Conservation (phyloP, 164 flowering plant genomes). For the Protea cynaroides region DNA sequence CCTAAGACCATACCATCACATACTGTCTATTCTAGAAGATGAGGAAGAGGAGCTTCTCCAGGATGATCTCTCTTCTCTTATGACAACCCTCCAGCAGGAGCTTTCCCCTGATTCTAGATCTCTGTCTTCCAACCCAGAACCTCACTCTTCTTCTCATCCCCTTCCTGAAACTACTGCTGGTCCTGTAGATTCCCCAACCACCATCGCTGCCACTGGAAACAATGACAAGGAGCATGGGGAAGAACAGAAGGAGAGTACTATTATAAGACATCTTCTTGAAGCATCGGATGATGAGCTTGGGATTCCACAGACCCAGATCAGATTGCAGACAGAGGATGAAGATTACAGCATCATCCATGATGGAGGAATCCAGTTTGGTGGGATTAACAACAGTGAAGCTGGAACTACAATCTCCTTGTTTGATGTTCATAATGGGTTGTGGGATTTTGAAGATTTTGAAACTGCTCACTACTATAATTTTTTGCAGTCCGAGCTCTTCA, state of each 20-base stretch:
- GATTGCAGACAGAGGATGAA: neutral
- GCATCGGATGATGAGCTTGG: constrained; percentile 88
- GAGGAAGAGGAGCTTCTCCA: constrained; percentile 37
- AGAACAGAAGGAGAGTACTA: constrained; percentile 30
- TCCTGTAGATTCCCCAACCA: neutral
- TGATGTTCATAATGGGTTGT: constrained; percentile 27
- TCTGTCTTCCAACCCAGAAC: constrained; percentile 7
- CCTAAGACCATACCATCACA: constrained; percentile 29
- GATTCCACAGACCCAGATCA: constrained; percentile 32
- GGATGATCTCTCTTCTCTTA: constrained; percentile 42
- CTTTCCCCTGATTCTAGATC: too few species aligned
- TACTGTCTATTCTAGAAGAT: constrained; percentile 36
- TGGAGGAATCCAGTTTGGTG: neutral
- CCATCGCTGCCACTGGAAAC: too few species aligned
- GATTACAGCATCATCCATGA: constrained; percentile 4
- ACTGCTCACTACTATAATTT: neutral
- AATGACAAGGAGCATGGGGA: constrained; percentile 8
- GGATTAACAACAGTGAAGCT: too few species aligned
- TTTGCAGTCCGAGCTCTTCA: neutral
- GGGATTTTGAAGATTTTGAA: constrained; percentile 31
- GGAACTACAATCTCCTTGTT: neutral
- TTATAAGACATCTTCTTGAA: constrained; percentile 63
- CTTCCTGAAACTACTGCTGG: constrained; percentile 11
- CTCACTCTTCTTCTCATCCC: constrained; percentile 5
- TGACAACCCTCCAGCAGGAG: constrained; percentile 40